Evolutionary conservation across 148 eudicot species (phyloP).

Genomic region (Vaccinium corymbosum): DNA sequence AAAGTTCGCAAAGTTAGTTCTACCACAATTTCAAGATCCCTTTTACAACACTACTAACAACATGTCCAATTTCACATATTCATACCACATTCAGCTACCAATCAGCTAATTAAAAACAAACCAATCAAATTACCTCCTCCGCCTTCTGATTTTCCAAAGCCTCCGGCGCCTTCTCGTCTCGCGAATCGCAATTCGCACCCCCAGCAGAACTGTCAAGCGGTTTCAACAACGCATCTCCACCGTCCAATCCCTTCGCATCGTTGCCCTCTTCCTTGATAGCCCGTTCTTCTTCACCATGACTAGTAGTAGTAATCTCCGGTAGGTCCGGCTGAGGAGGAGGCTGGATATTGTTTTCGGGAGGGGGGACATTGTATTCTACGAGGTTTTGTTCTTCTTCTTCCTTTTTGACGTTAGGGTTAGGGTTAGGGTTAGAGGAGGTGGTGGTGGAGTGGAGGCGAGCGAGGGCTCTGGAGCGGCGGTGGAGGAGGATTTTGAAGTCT

Average conservation of each 20-base stretch:
- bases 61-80: background rate
- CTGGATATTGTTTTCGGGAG: background rate
- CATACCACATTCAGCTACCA: background rate
- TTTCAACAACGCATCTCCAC: background rate
- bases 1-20: background rate
- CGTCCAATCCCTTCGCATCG: constrained; percentile 14
- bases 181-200: background rate
- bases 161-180: constrained; percentile 12
- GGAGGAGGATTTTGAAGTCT: constrained; percentile 55
- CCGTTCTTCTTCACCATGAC: constrained; percentile 10
- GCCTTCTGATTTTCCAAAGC: background rate
- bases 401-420: constrained; percentile 5
- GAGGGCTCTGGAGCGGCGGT: constrained; percentile 70
- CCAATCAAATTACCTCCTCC: background rate
- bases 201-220: background rate
- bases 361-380: background rate
- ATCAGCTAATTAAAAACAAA: background rate
- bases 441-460: constrained; percentile 42
- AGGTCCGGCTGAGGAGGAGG: constrained; percentile 10
- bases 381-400: background rate
- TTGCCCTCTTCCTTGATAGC: background rate
- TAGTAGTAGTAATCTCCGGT: background rate
- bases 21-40: background rate
- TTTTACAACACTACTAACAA: background rate
- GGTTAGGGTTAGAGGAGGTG: constrained; percentile 25